Percentiles rank a stretch among this genome's conserved stretches.
Evolutionary conservation across 305 asterid species (phyloP).

Genomic region (Euphrasia arctica): DNA sequence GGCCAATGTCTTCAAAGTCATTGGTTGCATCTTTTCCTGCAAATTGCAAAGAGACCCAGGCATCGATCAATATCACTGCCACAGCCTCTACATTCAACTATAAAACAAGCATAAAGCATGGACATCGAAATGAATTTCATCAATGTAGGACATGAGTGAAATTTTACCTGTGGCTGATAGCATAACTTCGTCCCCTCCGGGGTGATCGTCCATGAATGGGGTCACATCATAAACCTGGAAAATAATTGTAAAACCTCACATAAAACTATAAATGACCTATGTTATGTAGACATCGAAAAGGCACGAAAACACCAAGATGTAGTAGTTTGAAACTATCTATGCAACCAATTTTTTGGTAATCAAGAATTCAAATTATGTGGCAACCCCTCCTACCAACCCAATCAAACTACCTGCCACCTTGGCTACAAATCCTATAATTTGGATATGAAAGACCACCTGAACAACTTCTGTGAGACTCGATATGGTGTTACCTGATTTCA

Average conservation of each 20-base stretch:
- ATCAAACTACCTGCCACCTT: no score
- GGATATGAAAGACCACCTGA: no score
- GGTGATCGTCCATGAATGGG: conserved; percentile 86
- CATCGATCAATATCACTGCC: no score
- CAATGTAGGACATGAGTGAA: neutral
- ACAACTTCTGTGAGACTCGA: no score
- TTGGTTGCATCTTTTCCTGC: conserved; percentile 65
- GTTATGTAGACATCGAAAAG: neutral
- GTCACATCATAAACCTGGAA: conserved; percentile 78
- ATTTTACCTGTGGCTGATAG: conserved; percentile 66
- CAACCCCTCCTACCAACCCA: no score
- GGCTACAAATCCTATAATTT: no score
- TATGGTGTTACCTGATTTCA: no score
- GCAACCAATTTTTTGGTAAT: neutral
- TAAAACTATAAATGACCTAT: neutral
- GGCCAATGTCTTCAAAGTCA: conserved; percentile 67
- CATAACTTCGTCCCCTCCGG: conserved; percentile 91
- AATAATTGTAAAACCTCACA: neutral
- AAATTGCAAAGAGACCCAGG: neutral
- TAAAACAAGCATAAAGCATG: no score
- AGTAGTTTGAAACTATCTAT: neutral
- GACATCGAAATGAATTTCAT: neutral
- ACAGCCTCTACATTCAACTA: no score
- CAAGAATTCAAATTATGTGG: neutral
- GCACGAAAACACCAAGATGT: neutral